Conservation (phyloP, 345 rosid genomes). For the Leavenworthia alabamica region DNA sequence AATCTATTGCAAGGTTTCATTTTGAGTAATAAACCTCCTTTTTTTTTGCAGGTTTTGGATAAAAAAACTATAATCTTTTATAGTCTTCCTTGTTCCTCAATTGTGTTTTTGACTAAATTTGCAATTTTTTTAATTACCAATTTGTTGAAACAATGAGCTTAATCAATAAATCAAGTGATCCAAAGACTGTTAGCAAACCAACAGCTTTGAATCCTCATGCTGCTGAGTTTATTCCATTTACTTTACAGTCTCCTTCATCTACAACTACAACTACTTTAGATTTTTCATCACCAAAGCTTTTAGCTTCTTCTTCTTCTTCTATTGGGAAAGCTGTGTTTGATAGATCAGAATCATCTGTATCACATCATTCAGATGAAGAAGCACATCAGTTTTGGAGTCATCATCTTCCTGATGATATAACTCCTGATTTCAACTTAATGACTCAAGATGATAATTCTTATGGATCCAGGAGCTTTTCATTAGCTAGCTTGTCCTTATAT, state of each 20-base stretch:
- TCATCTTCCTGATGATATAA: conserved; percentile 94
- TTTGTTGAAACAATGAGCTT: conserved; percentile 68
- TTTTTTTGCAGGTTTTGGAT: conserved; percentile 59
- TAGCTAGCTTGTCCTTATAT: conserved; percentile 66
- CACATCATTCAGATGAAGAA: conserved; percentile 88
- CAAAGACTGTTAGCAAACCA: conserved; percentile 53
- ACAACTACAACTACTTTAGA: conserved; percentile 43
- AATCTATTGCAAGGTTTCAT: conserved; percentile 48
- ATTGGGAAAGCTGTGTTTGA: conserved; percentile 63
- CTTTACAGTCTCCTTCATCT: conserved; percentile 55
- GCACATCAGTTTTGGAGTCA: conserved; percentile 84
- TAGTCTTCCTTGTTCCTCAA: background rate
- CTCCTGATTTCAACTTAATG: conserved; percentile 85
- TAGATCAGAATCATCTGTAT: conserved; percentile 63
- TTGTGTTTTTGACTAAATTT: background rate
- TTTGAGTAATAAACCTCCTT: conserved; percentile 4
- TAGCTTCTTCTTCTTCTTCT: conserved; percentile 46
- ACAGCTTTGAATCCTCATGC: conserved; percentile 92
- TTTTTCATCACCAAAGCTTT: conserved; percentile 35
- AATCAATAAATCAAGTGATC: conserved; percentile 65
- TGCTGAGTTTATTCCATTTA: conserved; percentile 83
- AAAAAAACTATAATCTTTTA: conserved; percentile 25
- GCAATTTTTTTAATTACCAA: background rate
- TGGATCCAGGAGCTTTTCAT: conserved; percentile 54
- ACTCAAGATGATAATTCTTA: conserved; percentile 62